Evolutionary conservation across 1,284 basidiomycete genomes (phyloP), one percentile per base, ranked within the genome.

Genomic region (Puccinia triticina): DNA sequence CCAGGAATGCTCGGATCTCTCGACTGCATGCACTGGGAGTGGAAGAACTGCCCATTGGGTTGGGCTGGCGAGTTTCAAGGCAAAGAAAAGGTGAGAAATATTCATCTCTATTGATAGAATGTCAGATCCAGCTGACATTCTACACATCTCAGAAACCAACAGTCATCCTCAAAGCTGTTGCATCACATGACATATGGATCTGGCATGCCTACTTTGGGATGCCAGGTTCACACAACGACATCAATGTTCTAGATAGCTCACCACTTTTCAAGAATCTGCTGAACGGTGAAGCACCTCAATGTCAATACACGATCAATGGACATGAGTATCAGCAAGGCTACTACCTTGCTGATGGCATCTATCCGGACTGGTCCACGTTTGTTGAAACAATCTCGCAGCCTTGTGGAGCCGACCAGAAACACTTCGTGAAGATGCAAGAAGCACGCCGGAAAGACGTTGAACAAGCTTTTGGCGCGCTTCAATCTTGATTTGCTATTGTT

Each of bases 41-140:
- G n/a, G n/a, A n/a, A n/a, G n/a, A n/a, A n/a, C n/a, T n/a, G n/a
- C 34, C 76, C 59, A 26, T 11, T 2, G 7, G 37, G 16, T n/a
- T 77, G 57, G 76, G 59, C 57, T 23, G 76, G 76, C 11, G 59
- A 77, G 48, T 77, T 64, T 32, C 37, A 48, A 21, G 76, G 76
- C 2, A 67, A 77, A 64, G 46, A 72, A 72, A 72, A 72, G 21
- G 61, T 37, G 2, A 10, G 14, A 16, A 4, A 21, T 18, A 37
- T 37, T 37, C 21, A 37, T 64, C 14, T 18, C 32, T 64, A 8
- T 37, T 64, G 11, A 37, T 48, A 21, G 8, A 21, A 59, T 59
- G 55, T n/a, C n/a, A n/a, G n/a, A n/a, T n/a, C n/a, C n/a, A n/a
- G n/a, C n/a, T n/a, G n/a, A n/a, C n/a, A n/a, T n/a, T n/a, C n/a